A percentile compares a stretch with the other conserved stretches of the same genome.
phyloP scores from a whole-genome alignment of 345 rosid species.

The Cardiospermum halicacabum region DNA sequence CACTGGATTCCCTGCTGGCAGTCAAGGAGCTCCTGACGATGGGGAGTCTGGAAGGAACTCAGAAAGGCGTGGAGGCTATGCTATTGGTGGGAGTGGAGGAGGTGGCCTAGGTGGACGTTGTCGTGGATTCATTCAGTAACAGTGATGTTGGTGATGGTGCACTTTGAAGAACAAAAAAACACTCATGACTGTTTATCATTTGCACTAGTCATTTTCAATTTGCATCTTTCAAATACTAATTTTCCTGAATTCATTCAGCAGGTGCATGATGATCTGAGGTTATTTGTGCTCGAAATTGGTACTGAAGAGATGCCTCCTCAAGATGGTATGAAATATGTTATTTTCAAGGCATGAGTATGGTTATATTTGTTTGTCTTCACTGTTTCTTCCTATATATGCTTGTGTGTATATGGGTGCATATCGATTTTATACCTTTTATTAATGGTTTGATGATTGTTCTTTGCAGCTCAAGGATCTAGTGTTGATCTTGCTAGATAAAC shows the following conservation, averaged over 20 bases:
- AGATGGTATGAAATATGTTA: constrained; percentile 73
- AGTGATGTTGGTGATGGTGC: constrained; percentile 68
- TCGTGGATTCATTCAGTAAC: constrained; percentile 58
- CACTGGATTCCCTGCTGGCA: constrained; percentile 39
- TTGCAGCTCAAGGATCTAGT: constrained; percentile 76
- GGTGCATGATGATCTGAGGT: constrained; percentile 56
- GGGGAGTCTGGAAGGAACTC: constrained; percentile 47
- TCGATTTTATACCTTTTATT: background rate
- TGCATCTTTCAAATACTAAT: constrained; percentile 3
- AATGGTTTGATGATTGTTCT: constrained; percentile 8
- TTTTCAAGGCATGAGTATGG: constrained; percentile 7
- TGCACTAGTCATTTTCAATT: background rate
- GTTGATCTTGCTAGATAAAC: constrained; percentile 53
- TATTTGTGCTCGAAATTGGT: constrained; percentile 86
- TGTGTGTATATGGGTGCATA: no score
- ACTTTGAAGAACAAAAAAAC: constrained; percentile 10
- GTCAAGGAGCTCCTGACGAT: constrained; percentile 49
- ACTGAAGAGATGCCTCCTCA: constrained; percentile 97
- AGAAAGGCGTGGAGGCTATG: constrained; percentile 41
- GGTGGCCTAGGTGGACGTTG: constrained; percentile 63
- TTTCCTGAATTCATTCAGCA: constrained; percentile 21
- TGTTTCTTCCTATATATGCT: background rate
- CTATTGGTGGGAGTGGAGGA: constrained; percentile 48
- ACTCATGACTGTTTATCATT: background rate
- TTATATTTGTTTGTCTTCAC: background rate